These are phyloP conservation scores for Neonectria magnoliae DNA, from an alignment of 2,329 filamentous ascomycete genomes.

Conservation along the genomic window DNA sequence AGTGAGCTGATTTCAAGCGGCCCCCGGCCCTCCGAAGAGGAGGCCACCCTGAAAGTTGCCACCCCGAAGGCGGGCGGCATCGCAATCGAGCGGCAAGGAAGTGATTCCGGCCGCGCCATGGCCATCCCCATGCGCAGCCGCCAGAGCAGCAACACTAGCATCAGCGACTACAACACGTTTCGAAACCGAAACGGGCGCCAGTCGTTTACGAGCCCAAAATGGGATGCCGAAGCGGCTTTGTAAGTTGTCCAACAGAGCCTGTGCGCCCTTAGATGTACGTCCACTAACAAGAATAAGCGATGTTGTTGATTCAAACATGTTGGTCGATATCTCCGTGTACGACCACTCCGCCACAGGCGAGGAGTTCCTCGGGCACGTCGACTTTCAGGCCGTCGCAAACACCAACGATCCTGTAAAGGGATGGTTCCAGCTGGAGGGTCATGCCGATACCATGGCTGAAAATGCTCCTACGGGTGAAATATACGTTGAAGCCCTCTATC, in stretches of 20 bases:
- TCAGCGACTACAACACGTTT: slow-evolving; percentile 71
- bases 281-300: slow-evolving; percentile 69
- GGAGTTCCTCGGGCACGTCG: slow-evolving; percentile 90
- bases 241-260: slow-evolving; percentile 58
- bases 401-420: slow-evolving; percentile 78
- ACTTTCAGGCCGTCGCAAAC: slow-evolving; percentile 75
- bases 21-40: slow-evolving; percentile 72
- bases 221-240: slow-evolving; percentile 97
- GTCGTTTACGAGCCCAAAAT: slow-evolving; percentile 84
- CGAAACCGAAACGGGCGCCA: slow-evolving; percentile 65
- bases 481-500: slow-evolving; percentile 85
- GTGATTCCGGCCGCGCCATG: slow-evolving; percentile 85
- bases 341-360: slow-evolving; percentile 83
- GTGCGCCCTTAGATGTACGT: background rate
- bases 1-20: slow-evolving; percentile 95
- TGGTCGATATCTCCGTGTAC: slow-evolving; percentile 94
- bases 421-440: slow-evolving; percentile 85
- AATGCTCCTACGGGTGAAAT: slow-evolving; percentile 87
- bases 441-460: slow-evolving; percentile 75
- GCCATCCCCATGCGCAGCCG: slow-evolving; percentile 97
- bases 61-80: slow-evolving; percentile 64
- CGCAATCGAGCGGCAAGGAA: slow-evolving; percentile 75
- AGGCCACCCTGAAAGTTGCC: slow-evolving; percentile 59
- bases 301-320: slow-evolving; percentile 89
- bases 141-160: slow-evolving; percentile 94